Evolutionary conservation across 495 filamentous ascomycete species (phyloP).

Genomic region (Annulohypoxylon nitens): DNA sequence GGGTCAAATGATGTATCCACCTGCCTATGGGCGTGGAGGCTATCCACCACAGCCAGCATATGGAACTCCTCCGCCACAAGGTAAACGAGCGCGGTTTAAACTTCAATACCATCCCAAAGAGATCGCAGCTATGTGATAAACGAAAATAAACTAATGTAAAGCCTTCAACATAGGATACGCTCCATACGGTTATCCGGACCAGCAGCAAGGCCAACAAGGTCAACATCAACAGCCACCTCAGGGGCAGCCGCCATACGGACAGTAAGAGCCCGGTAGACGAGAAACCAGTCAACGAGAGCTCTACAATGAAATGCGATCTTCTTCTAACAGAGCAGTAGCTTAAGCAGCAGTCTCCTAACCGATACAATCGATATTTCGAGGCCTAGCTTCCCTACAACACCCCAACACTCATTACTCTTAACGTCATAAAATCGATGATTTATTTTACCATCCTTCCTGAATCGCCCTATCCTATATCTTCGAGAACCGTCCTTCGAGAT

Average conservation of each 20-base stretch:
- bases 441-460: constrained; percentile 15
- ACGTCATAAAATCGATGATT: constrained; percentile 19
- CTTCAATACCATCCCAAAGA: not conserved
- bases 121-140: not conserved
- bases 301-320: not conserved
- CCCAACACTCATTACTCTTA: constrained; percentile 17
- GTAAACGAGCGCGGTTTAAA: constrained; percentile 43
- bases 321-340: constrained; percentile 15
- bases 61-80: constrained; percentile 57
- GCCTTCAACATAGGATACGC: constrained; percentile 35
- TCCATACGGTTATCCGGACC: constrained; percentile 60
- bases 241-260: constrained; percentile 53
- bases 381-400: constrained; percentile 5
- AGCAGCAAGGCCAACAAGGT: constrained; percentile 38
- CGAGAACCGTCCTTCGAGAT: constrained; percentile 9
- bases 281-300: constrained; percentile 5
- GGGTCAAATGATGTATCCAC: constrained; percentile 45
- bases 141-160: constrained; percentile 17
- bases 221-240: constrained; percentile 49
- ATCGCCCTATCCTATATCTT: constrained; percentile 6
- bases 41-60: constrained; percentile 53
- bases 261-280: not conserved
- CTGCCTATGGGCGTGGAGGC: constrained; percentile 48
- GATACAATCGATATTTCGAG: constrained; percentile 10
- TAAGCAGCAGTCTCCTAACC: constrained; percentile 10